phyloP scores from a whole-genome alignment of 75 land plant species.

The Chamaecyparis obtusa region DNA sequence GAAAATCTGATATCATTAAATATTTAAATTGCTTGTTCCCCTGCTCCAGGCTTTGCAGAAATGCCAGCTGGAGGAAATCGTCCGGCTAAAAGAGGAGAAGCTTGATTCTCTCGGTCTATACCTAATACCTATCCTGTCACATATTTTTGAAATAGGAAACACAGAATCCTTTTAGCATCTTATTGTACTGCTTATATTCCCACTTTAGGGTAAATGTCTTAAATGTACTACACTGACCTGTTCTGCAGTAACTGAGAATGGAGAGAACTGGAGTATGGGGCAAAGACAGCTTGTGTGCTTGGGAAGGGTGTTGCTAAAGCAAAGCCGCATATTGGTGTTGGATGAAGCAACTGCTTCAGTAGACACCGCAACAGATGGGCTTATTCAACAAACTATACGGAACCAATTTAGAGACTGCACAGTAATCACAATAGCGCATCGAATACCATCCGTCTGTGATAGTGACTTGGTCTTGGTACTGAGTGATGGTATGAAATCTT shows the following conservation, averaged over 20 bases:
- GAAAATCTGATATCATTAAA: too few species aligned
- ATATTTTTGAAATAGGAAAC: neutral
- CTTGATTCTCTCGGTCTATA: slow-evolving; percentile 26
- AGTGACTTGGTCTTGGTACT: slow-evolving; percentile 24
- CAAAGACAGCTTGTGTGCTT: slow-evolving; percentile 24
- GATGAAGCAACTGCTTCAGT: slow-evolving; percentile 33
- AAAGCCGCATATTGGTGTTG: slow-evolving; percentile 15
- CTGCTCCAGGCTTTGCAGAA: slow-evolving; percentile 20
- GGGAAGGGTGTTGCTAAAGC: slow-evolving; percentile 15
- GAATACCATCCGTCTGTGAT: slow-evolving; percentile 17
- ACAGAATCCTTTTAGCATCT: neutral
- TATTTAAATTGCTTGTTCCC: neutral
- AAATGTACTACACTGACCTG: neutral
- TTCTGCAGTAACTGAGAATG: slow-evolving; percentile 31
- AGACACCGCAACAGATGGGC: slow-evolving; percentile 19
- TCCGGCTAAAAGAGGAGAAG: slow-evolving; percentile 20
- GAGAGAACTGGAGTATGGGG: slow-evolving; percentile 34
- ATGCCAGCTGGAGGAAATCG: slow-evolving; percentile 24
- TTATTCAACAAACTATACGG: slow-evolving; percentile 21
- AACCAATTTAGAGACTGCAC: slow-evolving; percentile 19
- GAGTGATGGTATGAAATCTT: slow-evolving; percentile 12
- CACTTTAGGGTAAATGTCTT: too few species aligned
- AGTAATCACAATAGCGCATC: slow-evolving; percentile 27
- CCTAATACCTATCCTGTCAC: neutral
- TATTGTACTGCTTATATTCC: neutral